A percentile compares a stretch with the other conserved stretches of the same genome.
These are phyloP conservation scores for Yarrowia sp. DNA, from an alignment of 805 yeast genomes.

Conservation along the genomic window DNA sequence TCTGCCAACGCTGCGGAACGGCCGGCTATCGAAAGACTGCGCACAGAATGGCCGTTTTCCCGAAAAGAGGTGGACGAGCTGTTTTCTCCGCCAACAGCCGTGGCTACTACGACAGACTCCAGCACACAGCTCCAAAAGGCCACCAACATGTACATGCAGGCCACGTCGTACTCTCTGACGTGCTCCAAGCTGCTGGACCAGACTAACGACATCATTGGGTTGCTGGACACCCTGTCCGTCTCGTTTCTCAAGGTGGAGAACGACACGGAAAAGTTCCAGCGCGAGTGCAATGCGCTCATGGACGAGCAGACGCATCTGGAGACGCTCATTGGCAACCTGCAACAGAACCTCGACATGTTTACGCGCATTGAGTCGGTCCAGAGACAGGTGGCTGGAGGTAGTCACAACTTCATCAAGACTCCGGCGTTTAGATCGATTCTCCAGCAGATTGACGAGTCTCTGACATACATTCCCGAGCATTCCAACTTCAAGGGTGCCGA, in stretches of 20 bases:
- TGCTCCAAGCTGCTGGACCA: constrained; percentile 21
- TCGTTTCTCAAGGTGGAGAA: constrained; percentile 58
- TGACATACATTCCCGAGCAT: constrained; percentile 56
- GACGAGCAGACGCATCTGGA: constrained; percentile 47
- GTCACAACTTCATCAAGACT: constrained; percentile 24
- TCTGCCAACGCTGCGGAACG: background rate
- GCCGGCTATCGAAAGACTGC: background rate
- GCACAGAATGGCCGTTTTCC: constrained; percentile 24
- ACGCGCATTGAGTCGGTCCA: constrained; percentile 64
- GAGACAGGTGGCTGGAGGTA: constrained; percentile 19
- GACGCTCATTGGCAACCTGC: constrained; percentile 47
- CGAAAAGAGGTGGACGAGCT: background rate
- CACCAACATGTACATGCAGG: constrained; percentile 13
- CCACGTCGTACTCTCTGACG: constrained; percentile 20
- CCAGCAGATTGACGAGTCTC: constrained; percentile 60
- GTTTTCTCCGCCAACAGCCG: background rate
- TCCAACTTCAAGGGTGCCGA: constrained; percentile 68
- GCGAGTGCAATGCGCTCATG: constrained; percentile 52
- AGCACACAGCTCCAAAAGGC: background rate
- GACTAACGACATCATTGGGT: constrained; percentile 7
- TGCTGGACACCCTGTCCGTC: constrained; percentile 47
- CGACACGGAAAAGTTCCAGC: constrained; percentile 64
- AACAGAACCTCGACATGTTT: constrained; percentile 55
- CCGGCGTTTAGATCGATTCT: constrained; percentile 54
- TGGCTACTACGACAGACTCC: background rate